Conservation (phyloP, 2,329 filamentous ascomycete genomes). For the Paracoccidioides brasiliensis region DNA sequence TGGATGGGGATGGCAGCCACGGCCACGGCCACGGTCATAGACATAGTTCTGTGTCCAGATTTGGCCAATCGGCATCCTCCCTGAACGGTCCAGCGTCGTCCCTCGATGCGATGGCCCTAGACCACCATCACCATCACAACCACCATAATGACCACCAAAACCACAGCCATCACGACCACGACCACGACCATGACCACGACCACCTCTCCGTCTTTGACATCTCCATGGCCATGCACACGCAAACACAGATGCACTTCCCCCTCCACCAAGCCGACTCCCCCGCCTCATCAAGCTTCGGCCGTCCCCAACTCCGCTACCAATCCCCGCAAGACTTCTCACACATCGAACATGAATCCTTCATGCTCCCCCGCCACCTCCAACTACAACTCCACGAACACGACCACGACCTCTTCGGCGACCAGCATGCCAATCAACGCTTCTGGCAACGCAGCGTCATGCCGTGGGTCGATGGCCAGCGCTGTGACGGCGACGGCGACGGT, state of each 20-base stretch:
- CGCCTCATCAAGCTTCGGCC: slow-evolving; percentile 28
- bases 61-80: slow-evolving; percentile 17
- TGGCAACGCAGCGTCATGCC: slow-evolving; percentile 28
- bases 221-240: slow-evolving; percentile 27
- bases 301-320: slow-evolving; percentile 30
- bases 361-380: slow-evolving; percentile 18
- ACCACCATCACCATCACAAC: not conserved
- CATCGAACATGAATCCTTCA: slow-evolving; percentile 17
- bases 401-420: slow-evolving; percentile 32
- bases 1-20: slow-evolving; percentile 2
- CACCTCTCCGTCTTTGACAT: slow-evolving; percentile 15
- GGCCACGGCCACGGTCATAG: not conserved
- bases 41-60: slow-evolving; percentile 5
- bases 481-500: not conserved
- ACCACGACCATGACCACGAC: not conserved
- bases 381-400: slow-evolving; percentile 32
- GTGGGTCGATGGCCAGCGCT: slow-evolving; percentile 20
- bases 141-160: not conserved
- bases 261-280: slow-evolving; percentile 32
- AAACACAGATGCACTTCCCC: slow-evolving; percentile 17
- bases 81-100: not conserved
- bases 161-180: not conserved
- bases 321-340: slow-evolving; percentile 31
- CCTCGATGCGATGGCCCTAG: slow-evolving; percentile 7
- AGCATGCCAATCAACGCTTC: slow-evolving; percentile 33